Evolutionary conservation across 805 yeast species (phyloP), one percentile per base, ranked within the genome.

Genomic region (Candida vaughaniae): DNA sequence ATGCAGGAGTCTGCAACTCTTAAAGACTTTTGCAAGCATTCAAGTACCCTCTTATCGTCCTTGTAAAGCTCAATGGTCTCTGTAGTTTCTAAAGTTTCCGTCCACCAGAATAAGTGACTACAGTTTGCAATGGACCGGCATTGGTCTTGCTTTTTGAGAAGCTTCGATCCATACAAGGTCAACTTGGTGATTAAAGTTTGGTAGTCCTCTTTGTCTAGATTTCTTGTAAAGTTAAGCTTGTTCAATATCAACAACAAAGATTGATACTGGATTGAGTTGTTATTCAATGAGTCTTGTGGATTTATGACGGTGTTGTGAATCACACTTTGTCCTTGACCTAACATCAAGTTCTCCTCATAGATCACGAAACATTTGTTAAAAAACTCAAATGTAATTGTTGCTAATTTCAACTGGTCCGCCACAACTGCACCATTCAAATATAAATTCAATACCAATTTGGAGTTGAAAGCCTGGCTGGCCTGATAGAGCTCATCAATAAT

Each of bases 31-130:
- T 89, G 96, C 30, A 91, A 70, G 57, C 96, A 89, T 54, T 93
- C 98, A 53, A 91, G 66, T 1, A 91, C 96, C 25, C 95, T 70
- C 52, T 86, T 86, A 25, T 69, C 70, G 47, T 73, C 79, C 18
- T 58, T 49, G 40, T 58, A 64, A n/a, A 61, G 51, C 35, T 26
- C 41, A 32, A 10, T 28, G 42, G 32, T 40, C 43, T 30, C 27
- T 38, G 12, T 29, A 38, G 68, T 76, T 38, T 61, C 65, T 41
- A 56, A 57, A 12, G 71, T 44, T 42, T 85, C 89, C 16, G 82
- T 79, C 53, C 91, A 84, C 93, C 95, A 86, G 96, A 96, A 93
- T 33, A 93, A 64, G 60, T 93, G 97, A 1, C 95, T 81, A 29
- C 96, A 90, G 35, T 78, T 62, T 55, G 85, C 87, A 5, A 89